phyloP scores from a whole-genome alignment of 2,329 filamentous ascomycete species.

The Fusarium lateritium region DNA sequence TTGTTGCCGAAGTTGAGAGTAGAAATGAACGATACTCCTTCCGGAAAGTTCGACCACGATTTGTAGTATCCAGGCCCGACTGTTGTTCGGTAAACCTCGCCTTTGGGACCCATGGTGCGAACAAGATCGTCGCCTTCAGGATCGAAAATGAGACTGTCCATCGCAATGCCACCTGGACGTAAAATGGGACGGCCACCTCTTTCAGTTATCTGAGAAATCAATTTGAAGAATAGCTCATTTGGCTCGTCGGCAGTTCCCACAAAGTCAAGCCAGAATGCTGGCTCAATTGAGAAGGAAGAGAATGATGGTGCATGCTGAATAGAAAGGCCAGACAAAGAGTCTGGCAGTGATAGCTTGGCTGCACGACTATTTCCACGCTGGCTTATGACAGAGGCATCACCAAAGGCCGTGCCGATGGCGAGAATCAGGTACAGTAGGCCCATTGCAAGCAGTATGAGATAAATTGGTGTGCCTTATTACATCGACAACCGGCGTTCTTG shows the following conservation, averaged over 20 bases:
- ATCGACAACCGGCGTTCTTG: too few species aligned
- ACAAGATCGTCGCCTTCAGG: conserved; percentile 26
- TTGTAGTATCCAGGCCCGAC: conserved; percentile 16
- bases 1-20: conserved; percentile 40
- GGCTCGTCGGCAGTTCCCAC: conserved; percentile 30
- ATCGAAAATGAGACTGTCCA: conserved; percentile 41
- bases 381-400: neutral
- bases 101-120: conserved; percentile 33
- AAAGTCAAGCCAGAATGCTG: conserved; percentile 42
- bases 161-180: conserved; percentile 39
- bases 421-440: neutral
- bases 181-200: conserved; percentile 30
- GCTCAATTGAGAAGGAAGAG: conserved; percentile 38
- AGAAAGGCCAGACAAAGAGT: conserved; percentile 10
- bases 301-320: conserved; percentile 33
- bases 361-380: neutral
- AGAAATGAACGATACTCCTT: conserved; percentile 33
- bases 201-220: conserved; percentile 25
- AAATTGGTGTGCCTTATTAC: too few species aligned
- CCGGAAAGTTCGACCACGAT: conserved; percentile 32
- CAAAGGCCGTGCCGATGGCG: neutral
- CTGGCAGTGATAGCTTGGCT: neutral
- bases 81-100: conserved; percentile 19
- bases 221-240: conserved; percentile 31
- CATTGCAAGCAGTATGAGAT: neutral